Evolutionary conservation across 1,139 yeast species (phyloP).

Genomic region (Kodamaea derodonti): DNA sequence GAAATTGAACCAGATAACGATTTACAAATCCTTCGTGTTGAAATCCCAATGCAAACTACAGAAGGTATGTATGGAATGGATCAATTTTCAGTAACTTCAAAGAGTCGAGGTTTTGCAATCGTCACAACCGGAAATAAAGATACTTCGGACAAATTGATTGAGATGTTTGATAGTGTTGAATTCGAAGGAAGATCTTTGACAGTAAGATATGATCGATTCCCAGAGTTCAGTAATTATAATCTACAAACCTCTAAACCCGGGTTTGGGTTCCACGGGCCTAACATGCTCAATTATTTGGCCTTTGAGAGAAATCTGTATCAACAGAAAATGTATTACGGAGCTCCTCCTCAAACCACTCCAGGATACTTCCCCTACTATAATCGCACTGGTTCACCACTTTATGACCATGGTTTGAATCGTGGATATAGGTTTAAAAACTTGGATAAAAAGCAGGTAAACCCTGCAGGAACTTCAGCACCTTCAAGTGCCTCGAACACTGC

Average conservation of each 20-base stretch:
- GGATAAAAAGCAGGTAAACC: neutral
- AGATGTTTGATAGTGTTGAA: slow-evolving; percentile 43
- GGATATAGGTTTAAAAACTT: slow-evolving; percentile 3
- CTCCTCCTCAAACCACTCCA: neutral
- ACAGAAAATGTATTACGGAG: slow-evolving; percentile 30
- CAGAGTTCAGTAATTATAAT: slow-evolving; percentile 33
- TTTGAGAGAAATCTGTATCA: slow-evolving; percentile 35
- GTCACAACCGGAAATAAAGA: slow-evolving; percentile 49
- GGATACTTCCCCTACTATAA: neutral
- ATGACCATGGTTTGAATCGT: slow-evolving; percentile 1
- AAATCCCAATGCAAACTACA: slow-evolving; percentile 40
- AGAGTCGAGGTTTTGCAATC: slow-evolving; percentile 62
- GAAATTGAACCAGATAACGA: slow-evolving; percentile 27
- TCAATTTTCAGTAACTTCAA: slow-evolving; percentile 5
- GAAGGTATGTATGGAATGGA: slow-evolving; percentile 3
- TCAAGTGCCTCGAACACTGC: neutral
- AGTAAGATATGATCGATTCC: slow-evolving; percentile 54
- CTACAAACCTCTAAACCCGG: slow-evolving; percentile 15
- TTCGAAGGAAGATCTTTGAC: slow-evolving; percentile 60
- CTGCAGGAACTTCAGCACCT: neutral
- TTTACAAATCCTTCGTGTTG: slow-evolving; percentile 43
- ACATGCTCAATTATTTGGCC: slow-evolving; percentile 20
- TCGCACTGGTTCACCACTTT: neutral
- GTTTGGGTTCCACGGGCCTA: slow-evolving; percentile 7
- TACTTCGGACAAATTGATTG: slow-evolving; percentile 51